Conservation (phyloP, 139 green algal species). For the Tetraselmis striata region DNA sequence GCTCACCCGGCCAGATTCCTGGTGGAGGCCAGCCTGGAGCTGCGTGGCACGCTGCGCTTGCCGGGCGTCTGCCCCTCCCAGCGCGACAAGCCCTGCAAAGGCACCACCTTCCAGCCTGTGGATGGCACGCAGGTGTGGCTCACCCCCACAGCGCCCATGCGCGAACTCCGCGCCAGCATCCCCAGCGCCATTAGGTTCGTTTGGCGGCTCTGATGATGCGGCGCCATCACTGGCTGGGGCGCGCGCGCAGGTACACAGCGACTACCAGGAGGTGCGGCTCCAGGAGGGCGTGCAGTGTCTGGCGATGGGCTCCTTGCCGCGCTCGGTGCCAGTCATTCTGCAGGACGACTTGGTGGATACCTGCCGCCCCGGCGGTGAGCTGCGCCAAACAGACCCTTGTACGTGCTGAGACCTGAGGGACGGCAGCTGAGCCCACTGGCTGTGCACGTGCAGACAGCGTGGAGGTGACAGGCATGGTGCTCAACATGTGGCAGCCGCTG, state of each 20-base stretch:
- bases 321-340: conserved; percentile 61
- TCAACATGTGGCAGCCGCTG: conserved; percentile 46
- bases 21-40: conserved; percentile 24
- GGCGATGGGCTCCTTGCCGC: conserved; percentile 47
- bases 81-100: conserved; percentile 31
- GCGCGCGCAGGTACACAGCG: conserved; percentile 27
- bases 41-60: conserved; percentile 20
- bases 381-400: neutral
- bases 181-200: too few species aligned
- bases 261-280: conserved; percentile 66
- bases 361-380: conserved; percentile 54
- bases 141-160: too few species aligned
- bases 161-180: too few species aligned
- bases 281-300: conserved; percentile 58
- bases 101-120: conserved; percentile 50
- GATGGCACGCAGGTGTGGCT: conserved; percentile 11
- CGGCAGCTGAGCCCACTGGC: neutral
- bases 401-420: neutral
- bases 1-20: neutral
- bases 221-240: too few species aligned
- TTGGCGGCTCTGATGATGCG: too few species aligned
- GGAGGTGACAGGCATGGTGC: conserved; percentile 69
- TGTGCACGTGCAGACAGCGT: conserved; percentile 57
- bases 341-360: conserved; percentile 77
- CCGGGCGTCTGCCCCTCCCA: conserved; percentile 36